Evolutionary conservation across 1,284 basidiomycete species (phyloP), one percentile per base, ranked within the genome.

Genomic region (Cryptococcus sp.): DNA sequence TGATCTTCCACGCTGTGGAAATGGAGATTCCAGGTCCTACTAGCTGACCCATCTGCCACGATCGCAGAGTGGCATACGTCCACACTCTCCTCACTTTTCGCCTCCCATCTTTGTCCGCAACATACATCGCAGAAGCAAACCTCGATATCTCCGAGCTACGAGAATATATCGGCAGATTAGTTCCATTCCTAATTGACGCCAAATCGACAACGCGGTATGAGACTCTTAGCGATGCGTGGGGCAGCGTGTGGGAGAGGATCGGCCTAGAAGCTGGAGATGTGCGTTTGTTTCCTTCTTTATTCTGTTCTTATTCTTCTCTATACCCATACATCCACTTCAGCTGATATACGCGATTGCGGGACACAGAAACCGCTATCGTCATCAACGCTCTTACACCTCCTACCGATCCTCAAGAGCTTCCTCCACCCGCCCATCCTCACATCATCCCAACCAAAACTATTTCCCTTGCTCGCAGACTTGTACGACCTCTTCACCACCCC

Each of bases 41-140:
- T n/a, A n/a, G n/a, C n/a, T n/a, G n/a, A n/a, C n/a, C n/a, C n/a
- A 1, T 4, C 30, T 10, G 5, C 15, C 22, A 4, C 49, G 5
- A 35, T 7, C 40, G 0, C 56, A 79, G 77, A 39, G 38, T 79
- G 11, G 76, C 73, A 0, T 79, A 79, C 53, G 13, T 75, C 13
- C 75, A 77, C 45, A 59, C 62, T 2, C 57, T 77, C 5, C 61
- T 76, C 2, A 69, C 69, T 0, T 62, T 64, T 54, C 63, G 73
- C 10, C 62, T 78, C 1, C 72, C 73, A 7, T 71, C 70, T 5
- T 66, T 79, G 0, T 49, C 58, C 5, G 20, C 52, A 0, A 30
- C 39, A 0, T 58, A 66, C 35, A 61, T 70, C 13, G 16, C 41
- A 2, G 46, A 39, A 2, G 47, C 59, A 20, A 43, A 42, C 15